Base-by-base conservation (phyloP, 257 asterid species). In the Cinchona pubescens region DNA sequence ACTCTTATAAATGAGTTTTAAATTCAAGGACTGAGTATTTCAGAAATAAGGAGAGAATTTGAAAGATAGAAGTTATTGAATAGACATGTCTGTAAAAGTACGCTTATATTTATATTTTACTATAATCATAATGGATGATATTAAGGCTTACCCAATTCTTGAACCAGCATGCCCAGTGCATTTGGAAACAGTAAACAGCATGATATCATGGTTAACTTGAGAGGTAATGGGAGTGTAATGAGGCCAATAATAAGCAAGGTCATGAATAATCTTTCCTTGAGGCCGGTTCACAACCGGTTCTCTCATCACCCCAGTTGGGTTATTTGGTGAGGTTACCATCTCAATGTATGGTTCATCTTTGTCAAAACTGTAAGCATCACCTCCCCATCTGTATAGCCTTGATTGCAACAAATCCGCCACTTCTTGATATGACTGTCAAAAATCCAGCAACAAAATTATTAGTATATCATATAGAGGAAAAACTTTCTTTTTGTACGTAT, bases 81-180 rank as follows among this genome's bases (percentile, higher is more conserved):
- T n/a, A n/a, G n/a, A n/a, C n/a, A n/a, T n/a, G n/a, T n/a, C n/a
- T n/a, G n/a, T n/a, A n/a, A n/a, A n/a, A n/a, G n/a, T n/a, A n/a
- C n/a, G n/a, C n/a, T n/a, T n/a, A n/a, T n/a, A n/a, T n/a, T n/a
- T n/a, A n/a, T n/a, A n/a, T n/a, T n/a, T n/a, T n/a, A n/a, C n/a
- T n/a, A n/a, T n/a, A n/a, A n/a, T n/a, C n/a, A n/a, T n/a, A n/a
- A n/a, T 29, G 27, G 21, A 25, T 5, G 19, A 27, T 23, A 3
- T 21, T 18, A 34, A 8, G 43, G 42, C 30, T 16, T 82, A 94
- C 99, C 99, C 99, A 32, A 90, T 90, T 83, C 97, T 81, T 58
- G 99, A 89, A 56, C 99, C 97, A 5, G 98, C 98, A 53, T 94
- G 97, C 2, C 99, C 97, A 3, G 94, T 88, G 90, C 92, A 89